A percentile compares a stretch with the other conserved stretches of the same genome.
Conservation (phyloP, 2,329 filamentous ascomycete species). For the Diaporthe caulivora region DNA sequence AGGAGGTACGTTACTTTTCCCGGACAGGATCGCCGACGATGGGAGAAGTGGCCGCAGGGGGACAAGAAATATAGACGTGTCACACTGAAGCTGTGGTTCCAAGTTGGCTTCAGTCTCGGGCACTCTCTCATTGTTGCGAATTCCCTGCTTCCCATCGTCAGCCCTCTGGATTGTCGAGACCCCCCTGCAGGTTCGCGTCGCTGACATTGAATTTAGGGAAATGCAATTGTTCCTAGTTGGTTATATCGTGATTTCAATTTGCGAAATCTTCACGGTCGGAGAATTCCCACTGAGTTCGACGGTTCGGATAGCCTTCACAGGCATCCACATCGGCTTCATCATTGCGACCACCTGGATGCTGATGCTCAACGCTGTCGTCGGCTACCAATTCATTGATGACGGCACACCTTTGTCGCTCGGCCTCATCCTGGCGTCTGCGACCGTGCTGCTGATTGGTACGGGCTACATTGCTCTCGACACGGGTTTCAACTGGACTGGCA, state of each 20-base stretch:
- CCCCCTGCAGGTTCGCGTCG: not conserved
- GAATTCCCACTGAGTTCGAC: constrained; percentile 81
- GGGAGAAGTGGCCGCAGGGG: not conserved
- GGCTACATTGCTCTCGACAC: constrained; percentile 97
- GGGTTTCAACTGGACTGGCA: constrained; percentile 84
- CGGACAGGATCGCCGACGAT: not conserved
- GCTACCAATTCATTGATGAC: constrained; percentile 94
- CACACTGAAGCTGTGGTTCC: not conserved
- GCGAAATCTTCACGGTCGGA: constrained; percentile 96
- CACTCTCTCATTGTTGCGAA: constrained; percentile 14
- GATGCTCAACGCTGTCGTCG: constrained; percentile 90
- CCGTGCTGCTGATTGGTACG: constrained; percentile 84
- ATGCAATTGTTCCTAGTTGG: constrained; percentile 94
- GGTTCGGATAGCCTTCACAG: constrained; percentile 86
- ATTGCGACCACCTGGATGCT: constrained; percentile 90
- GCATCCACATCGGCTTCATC: constrained; percentile 90
- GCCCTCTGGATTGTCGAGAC: not conserved
- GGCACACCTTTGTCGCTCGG: constrained; percentile 87
- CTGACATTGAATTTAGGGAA: constrained; percentile 70
- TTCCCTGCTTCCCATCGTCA: not conserved
- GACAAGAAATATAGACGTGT: not conserved
- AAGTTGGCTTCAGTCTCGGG: no score
- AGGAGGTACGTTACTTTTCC: constrained; percentile 74
- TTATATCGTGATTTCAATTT: constrained; percentile 90
- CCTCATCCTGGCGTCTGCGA: constrained; percentile 78